These are phyloP conservation scores for Aspergillus sp. DNA, from an alignment of 2,329 filamentous ascomycete species.

Conservation along the genomic window DNA sequence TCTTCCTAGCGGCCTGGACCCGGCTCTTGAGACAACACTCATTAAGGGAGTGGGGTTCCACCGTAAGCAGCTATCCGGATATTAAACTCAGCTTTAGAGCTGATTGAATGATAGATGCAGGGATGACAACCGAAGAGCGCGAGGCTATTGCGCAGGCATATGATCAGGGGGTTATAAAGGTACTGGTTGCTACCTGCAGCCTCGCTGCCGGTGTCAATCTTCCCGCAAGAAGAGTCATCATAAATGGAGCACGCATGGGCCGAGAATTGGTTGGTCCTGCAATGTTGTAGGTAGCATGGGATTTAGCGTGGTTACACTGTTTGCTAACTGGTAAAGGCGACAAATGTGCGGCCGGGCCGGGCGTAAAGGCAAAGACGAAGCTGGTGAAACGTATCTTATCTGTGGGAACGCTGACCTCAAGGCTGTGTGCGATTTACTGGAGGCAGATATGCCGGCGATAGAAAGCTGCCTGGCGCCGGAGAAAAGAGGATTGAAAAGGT, in stretches of 20 bases:
- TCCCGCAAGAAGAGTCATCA: constrained; percentile 68
- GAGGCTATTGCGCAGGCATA: constrained; percentile 71
- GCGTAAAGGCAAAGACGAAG: constrained; percentile 73
- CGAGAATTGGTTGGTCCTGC: constrained; percentile 73
- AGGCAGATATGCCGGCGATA: constrained; percentile 69
- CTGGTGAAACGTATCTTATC: constrained; percentile 76
- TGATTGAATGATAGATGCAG: constrained; percentile 39
- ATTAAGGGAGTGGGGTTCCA: constrained; percentile 72
- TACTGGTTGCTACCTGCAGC: constrained; percentile 75
- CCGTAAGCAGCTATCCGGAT: constrained; percentile 49
- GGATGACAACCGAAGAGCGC: constrained; percentile 71
- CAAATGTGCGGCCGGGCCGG: constrained; percentile 80
- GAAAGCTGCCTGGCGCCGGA: constrained; percentile 68
- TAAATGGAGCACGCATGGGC: constrained; percentile 74
- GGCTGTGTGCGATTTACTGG: constrained; percentile 67
- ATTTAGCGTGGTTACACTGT: not conserved
- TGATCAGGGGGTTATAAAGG: constrained; percentile 65
- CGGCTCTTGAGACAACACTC: constrained; percentile 63
- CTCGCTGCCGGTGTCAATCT: constrained; percentile 82
- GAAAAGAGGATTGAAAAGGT: constrained; percentile 67
- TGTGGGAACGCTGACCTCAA: constrained; percentile 69
- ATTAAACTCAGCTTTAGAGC: not conserved
- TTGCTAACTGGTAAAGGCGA: constrained; percentile 45
- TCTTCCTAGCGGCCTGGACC: constrained; percentile 65
- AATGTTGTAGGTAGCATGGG: constrained; percentile 56